Base-by-base conservation (phyloP, 2,329 filamentous ascomycete genomes). In the Clonostachys rhizophaga region DNA sequence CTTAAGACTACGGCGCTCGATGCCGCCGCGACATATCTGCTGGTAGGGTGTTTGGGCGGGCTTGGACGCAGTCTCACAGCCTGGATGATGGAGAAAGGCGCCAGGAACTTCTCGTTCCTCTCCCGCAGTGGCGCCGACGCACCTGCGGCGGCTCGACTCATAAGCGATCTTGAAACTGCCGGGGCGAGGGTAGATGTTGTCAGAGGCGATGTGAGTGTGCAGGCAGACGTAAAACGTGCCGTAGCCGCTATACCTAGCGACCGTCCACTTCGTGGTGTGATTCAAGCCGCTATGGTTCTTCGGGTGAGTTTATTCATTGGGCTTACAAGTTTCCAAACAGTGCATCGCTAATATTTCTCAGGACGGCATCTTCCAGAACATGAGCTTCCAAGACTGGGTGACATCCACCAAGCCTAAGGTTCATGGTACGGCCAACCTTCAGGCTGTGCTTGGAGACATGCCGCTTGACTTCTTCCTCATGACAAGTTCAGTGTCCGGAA, bases 11-110 rank as follows among this genome's bases (percentile, higher is more conserved):
- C 24, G 3, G 10, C 49, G 7, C 54, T 74, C 39, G 64, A 66
- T 4, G 46, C 54, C 2, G 58, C 68, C 7, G 67, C 62, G 1
- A 75, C 76, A 1, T 84, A 84, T 47, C 55, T 84, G 4, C 59
- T 84, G 5, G 69, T 71, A 5, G 81, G 81, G 14, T 78, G 79
- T 1, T 66, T 81, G 0, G 78, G 79, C 14, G 81, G 80, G 10
- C 65, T 84, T 1, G 81, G 80, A 1, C 67, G 70, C 34, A 73
- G 70, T 51, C 73, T 83, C 35, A 72, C 78, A 3, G 63, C 68
- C 46, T 67, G 78, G 46, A 66, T 84, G 46, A 63, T 67, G n/a
- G 55, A 59, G 5, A 69, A 72, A 12, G 81, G 81, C 2, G 80
- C 72, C 2, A 68, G 64, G n/a, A 62, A 78, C 47, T 52, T 84